These are phyloP conservation scores for Phytophthora parvispora DNA, from an alignment of 352 stramenopile species.

Conservation along the genomic window DNA sequence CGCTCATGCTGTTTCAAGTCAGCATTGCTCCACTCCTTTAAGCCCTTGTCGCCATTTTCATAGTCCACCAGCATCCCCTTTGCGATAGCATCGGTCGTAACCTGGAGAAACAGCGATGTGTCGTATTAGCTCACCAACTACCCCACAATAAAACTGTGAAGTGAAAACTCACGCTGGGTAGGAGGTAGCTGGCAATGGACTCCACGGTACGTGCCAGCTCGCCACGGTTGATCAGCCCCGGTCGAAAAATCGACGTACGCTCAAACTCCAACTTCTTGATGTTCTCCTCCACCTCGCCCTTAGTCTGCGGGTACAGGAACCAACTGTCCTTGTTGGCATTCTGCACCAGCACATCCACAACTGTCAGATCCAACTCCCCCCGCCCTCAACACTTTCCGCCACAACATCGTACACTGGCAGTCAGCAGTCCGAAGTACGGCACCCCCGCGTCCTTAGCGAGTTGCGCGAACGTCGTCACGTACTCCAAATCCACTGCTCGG, in stretches of 20 bases:
- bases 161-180: conserved; percentile 47
- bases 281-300: conserved; percentile 72
- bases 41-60: conserved; percentile 47
- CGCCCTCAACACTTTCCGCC: not conserved
- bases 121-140: not conserved
- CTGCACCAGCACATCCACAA: conserved; percentile 24
- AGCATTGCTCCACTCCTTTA: conserved; percentile 58
- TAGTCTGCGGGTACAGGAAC: conserved; percentile 81
- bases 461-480: conserved; percentile 61
- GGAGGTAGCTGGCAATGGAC: conserved; percentile 50
- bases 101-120: conserved; percentile 25
- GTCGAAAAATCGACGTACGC: conserved; percentile 71
- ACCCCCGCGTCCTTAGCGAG: conserved; percentile 48
- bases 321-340: conserved; percentile 75
- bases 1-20: conserved; percentile 49
- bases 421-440: conserved; percentile 74
- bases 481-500: conserved; percentile 71
- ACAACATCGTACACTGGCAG: conserved; percentile 47
- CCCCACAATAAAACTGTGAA: not conserved
- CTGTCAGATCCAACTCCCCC: not conserved
- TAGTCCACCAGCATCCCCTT: conserved; percentile 76
- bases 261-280: conserved; percentile 59
- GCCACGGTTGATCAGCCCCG: conserved; percentile 63
- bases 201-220: conserved; percentile 61
- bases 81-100: conserved; percentile 58